These are phyloP conservation scores for Populus davidiana DNA, from an alignment of 345 rosid species.

Conservation along the genomic window DNA sequence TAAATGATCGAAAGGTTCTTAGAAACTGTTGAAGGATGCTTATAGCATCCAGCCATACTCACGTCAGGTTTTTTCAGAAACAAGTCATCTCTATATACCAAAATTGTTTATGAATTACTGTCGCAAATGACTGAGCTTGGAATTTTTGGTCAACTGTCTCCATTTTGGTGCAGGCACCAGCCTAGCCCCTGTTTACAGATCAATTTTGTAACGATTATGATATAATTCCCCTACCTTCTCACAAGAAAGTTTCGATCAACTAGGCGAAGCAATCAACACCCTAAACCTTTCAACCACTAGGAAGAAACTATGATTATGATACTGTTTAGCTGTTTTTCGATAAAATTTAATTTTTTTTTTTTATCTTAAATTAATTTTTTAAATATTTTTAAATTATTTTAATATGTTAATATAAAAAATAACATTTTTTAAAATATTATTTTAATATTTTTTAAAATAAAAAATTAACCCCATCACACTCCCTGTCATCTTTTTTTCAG, in stretches of 20 bases:
- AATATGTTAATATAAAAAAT: too few relatives aligned
- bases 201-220: too few relatives aligned
- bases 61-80: not conserved
- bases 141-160: not conserved
- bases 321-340: too few relatives aligned
- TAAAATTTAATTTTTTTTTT: too few relatives aligned
- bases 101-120: too few relatives aligned
- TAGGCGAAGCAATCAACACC: not conserved
- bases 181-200: not conserved
- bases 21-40: not conserved
- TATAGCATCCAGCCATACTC: not conserved
- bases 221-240: not conserved
- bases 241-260: not conserved
- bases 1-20: not conserved
- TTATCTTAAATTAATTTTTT: too few relatives aligned
- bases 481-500: too few relatives aligned
- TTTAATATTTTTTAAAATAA: too few relatives aligned
- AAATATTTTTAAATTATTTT: too few relatives aligned
- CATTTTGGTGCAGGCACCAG: not conserved
- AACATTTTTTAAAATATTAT: too few relatives aligned
- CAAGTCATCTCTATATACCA: not conserved
- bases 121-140: not conserved
- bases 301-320: not conserved
- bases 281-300: not conserved
- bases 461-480: too few relatives aligned